These are phyloP conservation scores for Angomonas deanei DNA, from an alignment of 208 protist species.

Conservation along the genomic window DNA sequence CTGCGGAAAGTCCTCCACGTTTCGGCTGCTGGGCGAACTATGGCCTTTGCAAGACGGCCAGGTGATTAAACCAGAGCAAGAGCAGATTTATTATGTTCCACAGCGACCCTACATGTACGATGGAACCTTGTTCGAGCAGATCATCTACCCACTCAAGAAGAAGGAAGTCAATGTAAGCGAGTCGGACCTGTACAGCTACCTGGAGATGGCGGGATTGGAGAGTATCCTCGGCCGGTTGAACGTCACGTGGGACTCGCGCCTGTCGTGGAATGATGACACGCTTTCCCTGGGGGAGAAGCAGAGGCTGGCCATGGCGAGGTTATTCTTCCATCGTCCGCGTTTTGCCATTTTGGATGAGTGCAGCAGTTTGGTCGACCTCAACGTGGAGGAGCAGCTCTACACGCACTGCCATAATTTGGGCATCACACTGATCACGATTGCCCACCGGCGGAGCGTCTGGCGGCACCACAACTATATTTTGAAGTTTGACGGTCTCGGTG, in stretches of 20 bases:
- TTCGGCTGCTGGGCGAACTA: constrained; percentile 77
- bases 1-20: constrained; percentile 86
- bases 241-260: constrained; percentile 54
- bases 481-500: constrained; percentile 67
- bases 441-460: constrained; percentile 72
- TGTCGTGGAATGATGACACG: constrained; percentile 44
- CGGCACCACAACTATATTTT: constrained; percentile 80
- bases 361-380: constrained; percentile 70
- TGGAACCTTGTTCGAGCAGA: constrained; percentile 82
- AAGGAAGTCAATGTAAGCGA: constrained; percentile 50
- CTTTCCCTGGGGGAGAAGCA: constrained; percentile 86
- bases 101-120: constrained; percentile 81
- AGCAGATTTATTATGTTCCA: constrained; percentile 85
- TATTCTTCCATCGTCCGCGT: constrained; percentile 83
- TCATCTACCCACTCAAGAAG: constrained; percentile 76
- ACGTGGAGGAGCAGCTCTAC: constrained; percentile 72
- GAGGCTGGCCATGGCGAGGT: constrained; percentile 78
- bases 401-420: constrained; percentile 50
- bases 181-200: constrained; percentile 43
- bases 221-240: constrained; percentile 42
- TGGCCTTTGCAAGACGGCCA: constrained; percentile 66
- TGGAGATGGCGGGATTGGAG: constrained; percentile 66
- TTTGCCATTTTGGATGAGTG: constrained; percentile 91
- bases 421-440: constrained; percentile 86
- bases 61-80: constrained; percentile 58